phyloP scores from a whole-genome alignment of 768 basidiomycete species.

The Xerocomellus amylosporus region DNA sequence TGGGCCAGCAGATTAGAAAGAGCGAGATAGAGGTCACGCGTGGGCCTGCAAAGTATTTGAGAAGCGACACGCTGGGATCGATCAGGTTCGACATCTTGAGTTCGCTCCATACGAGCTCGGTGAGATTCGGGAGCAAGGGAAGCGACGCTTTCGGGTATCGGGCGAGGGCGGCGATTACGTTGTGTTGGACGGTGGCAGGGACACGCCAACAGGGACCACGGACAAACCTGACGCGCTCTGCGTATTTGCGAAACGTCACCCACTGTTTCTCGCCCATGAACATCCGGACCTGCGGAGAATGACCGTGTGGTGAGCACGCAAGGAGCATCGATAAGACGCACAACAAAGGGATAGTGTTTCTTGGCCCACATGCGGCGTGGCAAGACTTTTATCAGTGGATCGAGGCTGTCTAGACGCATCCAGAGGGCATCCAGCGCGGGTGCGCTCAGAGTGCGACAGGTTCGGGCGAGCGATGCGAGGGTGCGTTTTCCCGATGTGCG shows the following conservation, averaged over 20 bases:
- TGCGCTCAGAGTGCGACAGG: conserved; percentile 22
- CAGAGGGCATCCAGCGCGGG: conserved; percentile 28
- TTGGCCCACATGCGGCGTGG: conserved; percentile 27
- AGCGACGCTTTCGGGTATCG: conserved; percentile 9
- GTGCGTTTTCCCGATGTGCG: conserved; percentile 19
- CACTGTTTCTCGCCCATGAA: conserved; percentile 30
- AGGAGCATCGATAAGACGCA: conserved; percentile 5
- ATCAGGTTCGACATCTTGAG: conserved; percentile 23
- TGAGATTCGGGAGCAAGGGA: conserved; percentile 28
- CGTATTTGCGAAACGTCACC: conserved; percentile 24
- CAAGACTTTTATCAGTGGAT: conserved; percentile 26
- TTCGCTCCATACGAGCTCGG: conserved; percentile 24
- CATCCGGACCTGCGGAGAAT: conserved; percentile 15
- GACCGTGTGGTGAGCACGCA: background rate
- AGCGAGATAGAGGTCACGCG: conserved; percentile 19
- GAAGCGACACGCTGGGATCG: conserved; percentile 24
- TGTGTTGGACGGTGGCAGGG: conserved; percentile 13
- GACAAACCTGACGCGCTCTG: conserved; percentile 22
- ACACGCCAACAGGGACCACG: conserved; percentile 24
- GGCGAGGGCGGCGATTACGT: conserved; percentile 17
- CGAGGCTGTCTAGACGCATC: conserved; percentile 28
- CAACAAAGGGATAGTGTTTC: conserved; percentile 20
- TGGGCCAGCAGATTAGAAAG: conserved; percentile 25
- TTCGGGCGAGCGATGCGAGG: conserved; percentile 28
- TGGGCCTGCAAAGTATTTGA: conserved; percentile 25